Percentiles rank a stretch among this genome's conserved stretches.
phyloP scores from a whole-genome alignment of 352 stramenopile species.

The Globisporangium lucens region DNA sequence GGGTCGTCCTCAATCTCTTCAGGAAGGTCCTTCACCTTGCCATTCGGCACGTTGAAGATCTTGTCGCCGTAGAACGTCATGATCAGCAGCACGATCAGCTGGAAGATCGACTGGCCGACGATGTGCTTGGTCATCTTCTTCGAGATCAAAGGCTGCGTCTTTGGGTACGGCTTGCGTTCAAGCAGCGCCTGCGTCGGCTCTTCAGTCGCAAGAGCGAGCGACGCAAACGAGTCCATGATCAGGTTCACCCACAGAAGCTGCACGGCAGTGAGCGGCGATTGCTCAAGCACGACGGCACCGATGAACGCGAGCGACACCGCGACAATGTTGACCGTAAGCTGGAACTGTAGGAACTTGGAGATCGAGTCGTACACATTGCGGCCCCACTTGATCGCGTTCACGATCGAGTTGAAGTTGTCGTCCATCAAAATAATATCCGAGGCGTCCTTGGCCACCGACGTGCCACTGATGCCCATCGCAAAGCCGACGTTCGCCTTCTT shows the following conservation, averaged over 20 bases:
- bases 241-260: constrained; percentile 98
- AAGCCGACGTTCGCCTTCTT: constrained; percentile 96
- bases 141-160: constrained; percentile 89
- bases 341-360: constrained; percentile 96
- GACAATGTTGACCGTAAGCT: constrained; percentile 94
- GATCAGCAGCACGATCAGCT: constrained; percentile 84
- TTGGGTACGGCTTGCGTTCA: constrained; percentile 88
- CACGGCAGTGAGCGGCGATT: constrained; percentile 88
- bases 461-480: constrained; percentile 93
- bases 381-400: constrained; percentile 95
- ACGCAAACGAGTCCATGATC: constrained; percentile 97
- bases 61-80: constrained; percentile 74
- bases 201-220: constrained; percentile 94
- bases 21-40: constrained; percentile 30
- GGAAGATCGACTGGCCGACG: constrained; percentile 88
- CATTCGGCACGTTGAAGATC: constrained; percentile 48
- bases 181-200: constrained; percentile 85
- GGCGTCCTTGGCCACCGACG: constrained; percentile 93
- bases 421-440: constrained; percentile 96
- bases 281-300: constrained; percentile 54
- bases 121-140: constrained; percentile 95
- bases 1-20: constrained; percentile 41
- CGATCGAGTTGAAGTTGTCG: constrained; percentile 95
- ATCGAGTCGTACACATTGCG: constrained; percentile 97
- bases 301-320: constrained; percentile 90